Evolutionary conservation across 108 stramenopile genomes (phyloP), one percentile per base, ranked within the genome.

Genomic region (Cylindrotheca closterium): DNA sequence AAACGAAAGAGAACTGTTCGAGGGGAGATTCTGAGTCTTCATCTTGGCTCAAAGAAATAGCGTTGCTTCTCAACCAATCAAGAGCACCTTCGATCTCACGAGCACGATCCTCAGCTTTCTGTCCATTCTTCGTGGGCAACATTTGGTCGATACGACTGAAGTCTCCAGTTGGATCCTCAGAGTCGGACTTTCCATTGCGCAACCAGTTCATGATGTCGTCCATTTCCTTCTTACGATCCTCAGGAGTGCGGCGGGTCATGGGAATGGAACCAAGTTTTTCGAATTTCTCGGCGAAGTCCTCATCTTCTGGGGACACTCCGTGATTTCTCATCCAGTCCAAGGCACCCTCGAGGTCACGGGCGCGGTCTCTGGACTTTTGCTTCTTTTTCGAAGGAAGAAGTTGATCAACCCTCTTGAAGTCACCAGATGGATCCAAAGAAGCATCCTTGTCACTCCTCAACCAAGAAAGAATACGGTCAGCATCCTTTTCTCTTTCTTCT

Each of bases 21-120:
- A 30, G n/a, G 22, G 28, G 12, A 24, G 5, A 17, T 30, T 33
- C 51, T 17, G 12, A n/a, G n/a, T 30, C 55, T 3, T 24, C 50
- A n/a, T n/a, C n/a, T n/a, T n/a, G n/a, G n/a, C n/a, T n/a, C n/a
- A n/a, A n/a, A 18, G 49, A 24, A 7, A 31, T 51, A 47, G 48
- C 57, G 26, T 69, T 58, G 2, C 23, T 31, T 5, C 70, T 32
- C 8, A 66, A 21, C 76, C 76, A 77, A 37, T 71, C 60, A 8
- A 77, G 26, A 8, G 70, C 64, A 42, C 47, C 55, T 42, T 70
- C 70, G 27, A 77, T 70, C 18, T 77, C 70, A 46, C 31, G 30
- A 22, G 74, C 60, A 2, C 67, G 56, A 57, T 56, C 70, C 49
- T 71, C 70, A 3, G 29, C 29, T 8, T 37, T 51, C 30, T 71